A percentile compares a stretch with the other conserved stretches of the same genome.
Conservation (phyloP, 441 rosid species). For the Dalechampia spathulata region DNA sequence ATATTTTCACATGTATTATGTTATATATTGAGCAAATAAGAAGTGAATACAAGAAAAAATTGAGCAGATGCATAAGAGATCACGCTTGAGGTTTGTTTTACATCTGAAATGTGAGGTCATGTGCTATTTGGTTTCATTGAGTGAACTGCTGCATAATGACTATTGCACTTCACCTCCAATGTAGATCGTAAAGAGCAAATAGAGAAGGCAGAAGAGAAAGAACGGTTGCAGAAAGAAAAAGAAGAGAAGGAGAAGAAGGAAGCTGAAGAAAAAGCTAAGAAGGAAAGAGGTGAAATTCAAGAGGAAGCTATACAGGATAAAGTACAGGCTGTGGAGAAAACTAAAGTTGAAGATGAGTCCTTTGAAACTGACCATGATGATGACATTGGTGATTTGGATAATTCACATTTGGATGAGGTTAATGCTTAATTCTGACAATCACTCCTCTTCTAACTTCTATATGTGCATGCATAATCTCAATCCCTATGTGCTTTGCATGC, state of each 20-base stretch:
- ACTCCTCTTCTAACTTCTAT: slow-evolving; percentile 6
- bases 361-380: slow-evolving; percentile 28
- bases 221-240: slow-evolving; percentile 69
- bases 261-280: slow-evolving; percentile 47
- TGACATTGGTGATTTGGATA: slow-evolving; percentile 46
- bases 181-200: slow-evolving; percentile 83
- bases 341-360: slow-evolving; percentile 29
- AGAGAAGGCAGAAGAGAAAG: slow-evolving; percentile 88
- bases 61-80: not conserved
- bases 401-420: slow-evolving; percentile 54
- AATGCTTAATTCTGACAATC: slow-evolving; percentile 6
- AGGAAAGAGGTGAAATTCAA: slow-evolving; percentile 27
- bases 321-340: slow-evolving; percentile 23
- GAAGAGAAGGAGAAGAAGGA: slow-evolving; percentile 71
- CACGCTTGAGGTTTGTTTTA: not conserved
- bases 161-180: slow-evolving; percentile 1
- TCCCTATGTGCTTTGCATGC: slow-evolving; percentile 3
- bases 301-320: slow-evolving; percentile 33
- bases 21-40: too few species aligned
- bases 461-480: not conserved
- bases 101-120: not conserved
- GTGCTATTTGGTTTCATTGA: not conserved
- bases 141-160: not conserved
- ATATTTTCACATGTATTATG: too few species aligned
- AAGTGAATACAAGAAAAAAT: not conserved